Conservation (phyloP, 257 asterid species). For the Prunella vulgaris region DNA sequence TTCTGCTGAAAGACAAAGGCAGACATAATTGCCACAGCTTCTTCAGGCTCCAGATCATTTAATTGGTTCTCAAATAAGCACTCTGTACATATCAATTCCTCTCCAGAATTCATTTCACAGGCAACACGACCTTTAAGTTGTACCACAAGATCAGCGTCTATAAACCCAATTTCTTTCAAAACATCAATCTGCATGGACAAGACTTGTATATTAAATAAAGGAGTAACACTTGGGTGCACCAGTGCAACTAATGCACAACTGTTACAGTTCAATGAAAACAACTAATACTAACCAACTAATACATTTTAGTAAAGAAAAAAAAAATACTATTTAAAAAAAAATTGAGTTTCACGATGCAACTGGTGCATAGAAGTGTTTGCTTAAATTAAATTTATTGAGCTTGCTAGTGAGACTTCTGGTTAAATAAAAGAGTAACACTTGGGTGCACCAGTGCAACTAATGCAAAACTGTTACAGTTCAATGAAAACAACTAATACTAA, state of each 20-base stretch:
- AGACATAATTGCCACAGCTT: conserved; percentile 98
- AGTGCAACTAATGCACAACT: not conserved
- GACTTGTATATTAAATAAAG: conserved; percentile 23
- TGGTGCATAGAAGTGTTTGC: no score
- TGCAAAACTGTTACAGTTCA: no score
- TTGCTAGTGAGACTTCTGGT: not conserved
- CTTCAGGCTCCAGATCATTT: conserved; percentile 95
- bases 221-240: not conserved
- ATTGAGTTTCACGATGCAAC: no score
- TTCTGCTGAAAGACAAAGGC: conserved; percentile 97
- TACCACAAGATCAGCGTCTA: conserved; percentile 87
- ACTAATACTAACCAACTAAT: no score
- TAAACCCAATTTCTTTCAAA: conserved; percentile 84
- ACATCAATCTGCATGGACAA: conserved; percentile 77
- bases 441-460: not conserved
- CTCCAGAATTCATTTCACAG: conserved; percentile 99
- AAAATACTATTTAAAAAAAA: no score
- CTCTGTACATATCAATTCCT: conserved; percentile 94
- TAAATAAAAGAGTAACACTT: no score
- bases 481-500: no score
- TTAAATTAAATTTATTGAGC: not conserved
- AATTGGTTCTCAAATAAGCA: conserved; percentile 96
- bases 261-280: no score
- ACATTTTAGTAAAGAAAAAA: no score
- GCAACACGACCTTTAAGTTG: conserved; percentile 99